Conservation (phyloP, 306 rosid species). For the Fragaria iinumae region DNA sequence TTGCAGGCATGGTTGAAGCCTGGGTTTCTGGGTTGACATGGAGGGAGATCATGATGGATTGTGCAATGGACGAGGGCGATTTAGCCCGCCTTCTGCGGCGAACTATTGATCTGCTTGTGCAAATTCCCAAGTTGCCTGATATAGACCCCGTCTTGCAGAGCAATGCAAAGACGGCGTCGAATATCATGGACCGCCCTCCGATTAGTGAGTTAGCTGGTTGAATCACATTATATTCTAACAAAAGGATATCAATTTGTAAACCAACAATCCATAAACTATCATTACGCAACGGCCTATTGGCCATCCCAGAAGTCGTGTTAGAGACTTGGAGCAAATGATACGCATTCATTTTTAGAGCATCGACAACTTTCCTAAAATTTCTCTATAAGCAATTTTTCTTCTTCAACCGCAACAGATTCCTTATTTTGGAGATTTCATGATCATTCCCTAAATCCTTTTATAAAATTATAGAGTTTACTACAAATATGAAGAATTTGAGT, state of each 20-base stretch:
- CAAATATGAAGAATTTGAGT: too few species aligned
- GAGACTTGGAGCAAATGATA: too few species aligned
- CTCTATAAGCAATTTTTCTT: too few species aligned
- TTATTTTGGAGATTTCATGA: too few species aligned
- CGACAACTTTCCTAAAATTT: too few species aligned
- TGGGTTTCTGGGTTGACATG: constrained; percentile 98
- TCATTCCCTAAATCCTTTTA: too few species aligned
- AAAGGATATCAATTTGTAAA: background rate
- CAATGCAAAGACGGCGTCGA: constrained; percentile 73
- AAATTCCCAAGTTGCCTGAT: constrained; percentile 87
- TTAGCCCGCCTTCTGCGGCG: constrained; percentile 88
- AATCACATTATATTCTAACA: constrained; percentile 12
- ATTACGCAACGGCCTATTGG: background rate
- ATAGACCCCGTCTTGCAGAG: constrained; percentile 68
- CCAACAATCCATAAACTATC: background rate
- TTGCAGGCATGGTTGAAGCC: constrained; percentile 97
- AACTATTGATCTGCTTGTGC: constrained; percentile 82
- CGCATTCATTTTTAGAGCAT: too few species aligned
- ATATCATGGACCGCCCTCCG: constrained; percentile 92
- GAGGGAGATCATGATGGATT: constrained; percentile 97
- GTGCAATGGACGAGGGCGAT: constrained; percentile 99
- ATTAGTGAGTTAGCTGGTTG: constrained; percentile 86
- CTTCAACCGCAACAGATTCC: too few species aligned
- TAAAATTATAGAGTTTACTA: too few species aligned
- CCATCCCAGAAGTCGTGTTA: background rate